A percentile compares a stretch with the other conserved stretches of the same genome.
Evolutionary conservation across 306 rosid species (phyloP).

Genomic region (Begonia masoniana): DNA sequence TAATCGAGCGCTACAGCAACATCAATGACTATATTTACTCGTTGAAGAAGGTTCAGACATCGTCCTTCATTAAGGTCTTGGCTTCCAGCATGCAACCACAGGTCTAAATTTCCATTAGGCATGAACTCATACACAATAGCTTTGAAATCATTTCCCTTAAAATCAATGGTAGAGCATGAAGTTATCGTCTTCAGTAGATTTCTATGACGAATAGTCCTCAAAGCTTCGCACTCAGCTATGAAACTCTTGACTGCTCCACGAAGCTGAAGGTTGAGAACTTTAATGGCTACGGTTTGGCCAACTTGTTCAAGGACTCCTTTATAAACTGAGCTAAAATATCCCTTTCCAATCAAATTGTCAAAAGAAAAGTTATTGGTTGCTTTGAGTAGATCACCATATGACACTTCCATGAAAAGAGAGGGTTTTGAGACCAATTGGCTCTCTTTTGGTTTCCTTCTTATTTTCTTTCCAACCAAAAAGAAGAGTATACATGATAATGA

Average conservation of each 20-base stretch:
- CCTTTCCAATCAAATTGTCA: constrained; percentile 9
- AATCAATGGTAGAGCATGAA: constrained; percentile 21
- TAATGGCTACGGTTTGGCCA: constrained; percentile 15
- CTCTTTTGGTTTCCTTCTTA: too few relatives aligned
- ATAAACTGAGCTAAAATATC: constrained; percentile 20
- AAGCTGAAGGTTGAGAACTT: constrained; percentile 10
- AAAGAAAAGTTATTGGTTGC: constrained; percentile 16
- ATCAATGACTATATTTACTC: constrained; percentile 19
- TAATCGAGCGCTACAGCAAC: constrained; percentile 49
- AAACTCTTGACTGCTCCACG: constrained; percentile 1
- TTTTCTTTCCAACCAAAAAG: too few relatives aligned
- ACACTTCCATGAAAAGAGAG: too few relatives aligned
- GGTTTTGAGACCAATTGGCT: too few relatives aligned
- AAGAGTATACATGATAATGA: too few relatives aligned
- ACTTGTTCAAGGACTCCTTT: constrained; percentile 15
- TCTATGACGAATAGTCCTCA: constrained; percentile 13
- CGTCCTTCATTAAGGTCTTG: neutral
- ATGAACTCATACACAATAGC: constrained; percentile 15
- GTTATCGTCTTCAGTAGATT: constrained; percentile 23
- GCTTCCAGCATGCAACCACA: constrained; percentile 3
- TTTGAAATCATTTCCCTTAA: constrained; percentile 26
- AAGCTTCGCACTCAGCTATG: constrained; percentile 4
- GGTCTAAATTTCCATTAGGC: constrained; percentile 1
- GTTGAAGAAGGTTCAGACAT: constrained; percentile 17
- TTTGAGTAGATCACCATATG: too few relatives aligned